Base-by-base conservation (phyloP, 345 rosid genomes). In the Populus nigra region DNA sequence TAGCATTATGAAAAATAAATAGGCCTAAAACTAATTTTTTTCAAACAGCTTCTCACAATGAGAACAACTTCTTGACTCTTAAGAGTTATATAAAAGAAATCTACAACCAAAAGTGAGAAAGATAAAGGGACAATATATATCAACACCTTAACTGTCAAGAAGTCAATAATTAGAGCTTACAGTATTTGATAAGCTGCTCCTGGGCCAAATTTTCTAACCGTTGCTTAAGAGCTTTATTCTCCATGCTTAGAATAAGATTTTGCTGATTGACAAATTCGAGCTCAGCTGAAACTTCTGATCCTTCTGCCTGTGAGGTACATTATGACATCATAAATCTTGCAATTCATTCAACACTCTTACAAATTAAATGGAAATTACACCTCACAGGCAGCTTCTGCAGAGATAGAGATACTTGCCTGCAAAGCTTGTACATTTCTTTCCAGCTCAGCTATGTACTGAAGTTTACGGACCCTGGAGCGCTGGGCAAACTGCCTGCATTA, bases 371-470 rank as follows among this genome's bases (percentile, higher is more conserved):
- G 33, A 72, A 27, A 65, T 16, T 10, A 43, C 43, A 62, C 31
- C 16, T n/a, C n/a, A 23, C 65, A 33, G 35, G 65, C 59, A 70
- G 63, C 27, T 73, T 74, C 78, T 73, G 63, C 74, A 33, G 35
- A 61, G 25, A 65, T 13, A 49, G 3, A 22, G 25, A 41, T 61
- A 82, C 84, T 86, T 82, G 84, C 99, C 94, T 96, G 97, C 82
- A 96, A 92, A 85, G 91, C 88, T 86, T 96, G 98, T 45, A 96
- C 99, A 84, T 90, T 92, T 74, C 94, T 90, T 90, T 96, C 99
- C 84, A 94, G 84, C 86, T 96, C 99, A 85, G 99, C 94, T 84
- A 96, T 96, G 86, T 94, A 94, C 86, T 96, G 99, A 78, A 96
- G 98, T 85, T 96, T 96, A 33, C 99, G 92, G 33, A 94, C 98